phyloP scores from a whole-genome alignment of 2,329 filamentous ascomycete species.

The Orbilia quercus region DNA sequence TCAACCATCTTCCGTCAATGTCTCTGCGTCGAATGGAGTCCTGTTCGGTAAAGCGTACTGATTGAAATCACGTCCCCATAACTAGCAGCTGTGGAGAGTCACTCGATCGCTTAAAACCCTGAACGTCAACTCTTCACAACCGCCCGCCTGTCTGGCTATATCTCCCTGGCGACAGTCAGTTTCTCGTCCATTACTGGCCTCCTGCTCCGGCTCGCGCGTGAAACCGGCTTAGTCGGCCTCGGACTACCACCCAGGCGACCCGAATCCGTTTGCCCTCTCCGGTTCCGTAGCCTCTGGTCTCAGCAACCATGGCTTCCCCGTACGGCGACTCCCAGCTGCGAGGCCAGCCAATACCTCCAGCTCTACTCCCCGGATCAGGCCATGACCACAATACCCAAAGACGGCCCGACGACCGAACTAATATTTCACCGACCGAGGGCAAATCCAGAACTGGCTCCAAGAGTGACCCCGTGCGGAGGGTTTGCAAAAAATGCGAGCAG shows the following conservation, averaged over 20 bases:
- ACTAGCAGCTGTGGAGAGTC: constrained; percentile 18
- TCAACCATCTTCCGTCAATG: constrained; percentile 33
- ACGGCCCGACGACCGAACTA: constrained; percentile 42
- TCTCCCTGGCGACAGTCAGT: constrained; percentile 46
- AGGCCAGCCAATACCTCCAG: constrained; percentile 40
- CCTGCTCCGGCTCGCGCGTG: constrained; percentile 33
- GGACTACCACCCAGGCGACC: constrained; percentile 15
- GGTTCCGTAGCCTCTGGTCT: constrained; percentile 10
- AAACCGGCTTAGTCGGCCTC: constrained; percentile 24
- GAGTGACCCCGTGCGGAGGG: constrained; percentile 63
- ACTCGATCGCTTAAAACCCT: constrained; percentile 56
- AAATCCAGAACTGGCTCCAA: constrained; percentile 46
- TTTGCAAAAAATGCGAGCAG: constrained; percentile 88
- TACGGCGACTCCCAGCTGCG: constrained; percentile 50
- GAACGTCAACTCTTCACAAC: constrained; percentile 55
- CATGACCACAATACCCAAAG: constrained; percentile 33
- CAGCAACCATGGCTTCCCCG: constrained; percentile 53
- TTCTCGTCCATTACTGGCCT: constrained; percentile 34
- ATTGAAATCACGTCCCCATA: constrained; percentile 40
- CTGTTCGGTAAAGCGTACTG: constrained; percentile 38
- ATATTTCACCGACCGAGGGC: constrained; percentile 49
- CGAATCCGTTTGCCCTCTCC: constrained; percentile 17
- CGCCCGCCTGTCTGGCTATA: constrained; percentile 30
- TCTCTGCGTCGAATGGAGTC: constrained; percentile 45
- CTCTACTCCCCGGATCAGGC: constrained; percentile 25